Evolutionary conservation across 495 filamentous ascomycete species (phyloP), one percentile per base, ranked within the genome.

Genomic region (Aspergillus sclerotiicarbonarius): DNA sequence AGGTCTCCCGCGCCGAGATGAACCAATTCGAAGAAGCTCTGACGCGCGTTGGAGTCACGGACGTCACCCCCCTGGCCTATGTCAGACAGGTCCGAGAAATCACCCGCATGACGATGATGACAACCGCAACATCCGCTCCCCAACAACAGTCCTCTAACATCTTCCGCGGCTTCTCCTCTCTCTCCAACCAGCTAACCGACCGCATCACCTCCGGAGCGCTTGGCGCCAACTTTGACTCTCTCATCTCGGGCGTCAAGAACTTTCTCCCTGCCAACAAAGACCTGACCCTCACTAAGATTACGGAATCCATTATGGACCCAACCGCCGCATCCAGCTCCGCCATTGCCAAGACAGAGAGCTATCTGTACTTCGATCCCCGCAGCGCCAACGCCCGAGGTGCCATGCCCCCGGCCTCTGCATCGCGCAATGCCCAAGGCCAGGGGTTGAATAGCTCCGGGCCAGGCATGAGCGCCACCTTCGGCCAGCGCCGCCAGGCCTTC

Each of bases 31-130:
- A 96, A 70, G 88, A 95, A 77, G 89, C 91, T 0, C 78, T 99
- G 30, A 84, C 85, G 46, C 80, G 80, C 25, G 83, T 86, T 13
- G 90, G 88, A 1, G 90, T 88, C 45, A 79, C 91, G 64, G 77
- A 80, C 47, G 85, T 84, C 49, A 86, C 85, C 20, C 83, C 89
- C 20, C 79, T 99, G 37, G 75, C 90, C 15, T 99, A 99, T 65
- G 84, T 98, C 59, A 85, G 90, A 68, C 87, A 93, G 69, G 93
- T 99, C 21, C 91, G 92, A 43, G 90, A 95, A 61, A 89, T 96
- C 52, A 98, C 94, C 10, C 91, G 93, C 37, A 98, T 98, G 94
- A 97, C 95, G 16, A 97, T 98, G 87, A 91, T 99, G 80, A 91
- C 92, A 5, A 92, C 93, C 7, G 86, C 93, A 4, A 83, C 89